Base-by-base conservation (phyloP, 345 rosid genomes). In the Murraya koenigii region DNA sequence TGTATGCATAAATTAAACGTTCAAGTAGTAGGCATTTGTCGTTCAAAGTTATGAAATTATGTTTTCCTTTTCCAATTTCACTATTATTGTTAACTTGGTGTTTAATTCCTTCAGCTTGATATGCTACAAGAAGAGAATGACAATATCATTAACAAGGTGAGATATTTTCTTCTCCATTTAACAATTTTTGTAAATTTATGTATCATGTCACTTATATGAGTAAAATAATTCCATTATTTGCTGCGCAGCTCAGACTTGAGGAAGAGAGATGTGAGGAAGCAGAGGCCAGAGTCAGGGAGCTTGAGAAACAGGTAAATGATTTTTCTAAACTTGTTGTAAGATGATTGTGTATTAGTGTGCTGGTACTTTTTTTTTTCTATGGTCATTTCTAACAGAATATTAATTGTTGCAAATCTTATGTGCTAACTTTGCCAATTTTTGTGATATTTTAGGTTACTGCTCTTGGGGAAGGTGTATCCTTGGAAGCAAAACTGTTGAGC, bases 391-490 rank as follows among this genome's bases (percentile, higher is more conserved):
- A 33, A 25, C 38, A 52, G 66, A 39, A 38, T 59, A 35, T 15
- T n/a, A 23, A 26, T 52, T 4, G 32, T n/a, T 74, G 61, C 54
- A 30, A 78, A 60, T 25, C 69, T 58, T 8, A n/a, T 52, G 1
- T 41, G 20, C 64, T 22, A 38, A 64, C 39, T 67, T 71, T 15
- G n/a, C 44, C 69, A 17, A 72, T 65, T 71, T 6, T 28, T 69
- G 75, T 78, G 79, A 62, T 33, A 69, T 78, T 55, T 65, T 83
- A 97, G 99, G 99, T 94, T 54, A 91, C 96, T 78, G 80, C 97
- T 77, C 87, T 97, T 76, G 98, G 99, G 66, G 98, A 97, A 88
- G 98, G 98, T 72, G 96, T 89, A 66, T 97, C 99, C 28, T 81
- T 97, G 74, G 98, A 97, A 89, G 97, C 99, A 71, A 97, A 97